A percentile compares a stretch with the other conserved stretches of the same genome.
Conservation (phyloP, 176 grass and related monocot genomes). For the Raddia distichophylla region DNA sequence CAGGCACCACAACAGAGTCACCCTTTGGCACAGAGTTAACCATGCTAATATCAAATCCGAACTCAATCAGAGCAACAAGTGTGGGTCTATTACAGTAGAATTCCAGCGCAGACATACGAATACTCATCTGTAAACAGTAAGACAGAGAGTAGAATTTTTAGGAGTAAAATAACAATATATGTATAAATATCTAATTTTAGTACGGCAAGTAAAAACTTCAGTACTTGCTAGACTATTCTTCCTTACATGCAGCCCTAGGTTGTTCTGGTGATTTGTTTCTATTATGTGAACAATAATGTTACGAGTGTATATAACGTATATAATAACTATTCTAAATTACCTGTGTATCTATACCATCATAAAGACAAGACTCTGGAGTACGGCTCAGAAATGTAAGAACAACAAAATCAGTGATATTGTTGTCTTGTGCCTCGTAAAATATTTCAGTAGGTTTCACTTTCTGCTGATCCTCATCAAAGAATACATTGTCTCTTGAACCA, state of each 20-base stretch:
- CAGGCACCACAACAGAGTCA: conserved; percentile 41
- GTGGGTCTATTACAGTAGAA: conserved; percentile 96
- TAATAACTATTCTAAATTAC: conserved; percentile 41
- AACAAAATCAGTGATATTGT: conserved; percentile 81
- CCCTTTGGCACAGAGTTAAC: conserved; percentile 58
- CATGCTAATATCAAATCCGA: conserved; percentile 80
- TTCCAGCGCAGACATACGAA: conserved; percentile 84
- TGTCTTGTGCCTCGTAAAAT: conserved; percentile 90
- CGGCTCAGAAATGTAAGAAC: conserved; percentile 75
- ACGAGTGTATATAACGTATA: background rate
- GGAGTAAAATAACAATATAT: conserved; percentile 14
- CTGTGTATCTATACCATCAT: conserved; percentile 95
- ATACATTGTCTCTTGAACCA: conserved; percentile 25
- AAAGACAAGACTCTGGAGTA: conserved; percentile 84
- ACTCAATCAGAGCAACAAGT: conserved; percentile 93
- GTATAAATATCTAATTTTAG: conserved; percentile 7
- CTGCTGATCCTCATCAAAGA: conserved; percentile 46
- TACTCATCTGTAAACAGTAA: conserved; percentile 84
- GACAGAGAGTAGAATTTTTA: conserved; percentile 22
- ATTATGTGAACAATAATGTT: background rate
- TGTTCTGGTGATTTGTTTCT: background rate
- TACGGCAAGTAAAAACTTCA: background rate
- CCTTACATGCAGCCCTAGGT: background rate
- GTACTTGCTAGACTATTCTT: background rate
- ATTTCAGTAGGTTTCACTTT: conserved; percentile 58